A percentile compares a stretch with the other conserved stretches of the same genome.
Conservation (phyloP, 345 rosid genomes). For the Aurinia saxatilis region DNA sequence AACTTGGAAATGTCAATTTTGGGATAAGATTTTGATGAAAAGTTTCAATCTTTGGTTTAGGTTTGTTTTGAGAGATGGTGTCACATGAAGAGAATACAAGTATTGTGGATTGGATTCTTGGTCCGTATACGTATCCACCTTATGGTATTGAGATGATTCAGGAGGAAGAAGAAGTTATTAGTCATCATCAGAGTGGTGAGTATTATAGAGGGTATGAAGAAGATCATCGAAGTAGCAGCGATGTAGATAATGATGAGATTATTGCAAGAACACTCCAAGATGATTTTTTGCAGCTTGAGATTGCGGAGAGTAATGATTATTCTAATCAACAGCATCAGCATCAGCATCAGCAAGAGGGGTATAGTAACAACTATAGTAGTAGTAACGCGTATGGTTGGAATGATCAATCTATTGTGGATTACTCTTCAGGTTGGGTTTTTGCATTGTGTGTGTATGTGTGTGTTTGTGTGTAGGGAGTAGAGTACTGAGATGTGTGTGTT, state of each 20-base stretch:
- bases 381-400: constrained; percentile 37
- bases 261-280: constrained; percentile 83
- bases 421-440: constrained; percentile 44
- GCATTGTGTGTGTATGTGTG: background rate
- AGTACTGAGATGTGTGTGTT: background rate
- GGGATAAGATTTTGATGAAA: constrained; percentile 11
- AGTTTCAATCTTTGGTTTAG: constrained; percentile 1
- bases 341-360: constrained; percentile 24
- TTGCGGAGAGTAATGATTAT: constrained; percentile 47
- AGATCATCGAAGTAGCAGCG: constrained; percentile 33
- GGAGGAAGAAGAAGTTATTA: constrained; percentile 12
- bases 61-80: constrained; percentile 10
- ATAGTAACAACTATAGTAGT: constrained; percentile 29
- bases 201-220: constrained; percentile 40
- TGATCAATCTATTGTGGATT: constrained; percentile 29
- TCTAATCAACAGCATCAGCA: constrained; percentile 21
- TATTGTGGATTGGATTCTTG: constrained; percentile 63
- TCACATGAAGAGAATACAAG: constrained; percentile 31
- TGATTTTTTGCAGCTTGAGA: constrained; percentile 68
- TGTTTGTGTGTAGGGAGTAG: background rate
- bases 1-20: background rate
- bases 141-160: constrained; percentile 43
- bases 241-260: constrained; percentile 79
- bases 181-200: constrained; percentile 31
- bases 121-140: constrained; percentile 41